Evolutionary conservation across 1,139 yeast species (phyloP), one percentile per base, ranked within the genome.

Genomic region (Scheffersomyces lignicola): DNA sequence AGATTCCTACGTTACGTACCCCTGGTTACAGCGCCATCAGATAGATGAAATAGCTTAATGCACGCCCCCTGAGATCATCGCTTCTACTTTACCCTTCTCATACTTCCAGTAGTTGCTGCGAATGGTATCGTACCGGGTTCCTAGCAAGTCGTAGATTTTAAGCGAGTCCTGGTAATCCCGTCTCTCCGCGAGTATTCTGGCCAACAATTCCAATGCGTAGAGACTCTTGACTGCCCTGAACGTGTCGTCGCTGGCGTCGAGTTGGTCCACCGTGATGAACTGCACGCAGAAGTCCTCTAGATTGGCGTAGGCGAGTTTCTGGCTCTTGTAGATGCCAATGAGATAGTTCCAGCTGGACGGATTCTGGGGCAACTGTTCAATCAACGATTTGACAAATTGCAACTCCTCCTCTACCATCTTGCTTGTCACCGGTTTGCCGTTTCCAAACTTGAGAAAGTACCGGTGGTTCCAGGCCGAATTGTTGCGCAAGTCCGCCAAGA

Each of bases 401-500:
- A 76, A 46, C 23, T 54, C 58, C 1, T 49, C 43, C 9, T 50
- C 49, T 17, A 73, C 50, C 0, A 44, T 43, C 7, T 41, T 44
- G 20, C 40, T 41, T 5, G 45, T 36, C 3, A 38, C 35, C 15
- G 37, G 21, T 5, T 39, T 34, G 2, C 40, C 40, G n/a, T 49
- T 41, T 15, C 65, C 62, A 38, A 71, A 68, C 23, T 54, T 52
- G 14, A 84, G 56, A 49, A 82, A 88, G 62, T 69, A 85, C 36
- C 97, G 70, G 59, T 87, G 95, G 38, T 81, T 75, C 99, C 99
- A 92, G 0, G 95, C 97, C 37, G 96, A 85, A 57, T 92, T 94
- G 61, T 92, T 92, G 49, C 88, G 69, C 14, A 87, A 76, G 58
- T 92, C 99, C 7, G 61, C 51, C 5, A 61, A 58, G 8, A 94